These are phyloP conservation scores for Talaromyces amestolkiae DNA, from an alignment of 2,329 filamentous ascomycete genomes.

Conservation along the genomic window DNA sequence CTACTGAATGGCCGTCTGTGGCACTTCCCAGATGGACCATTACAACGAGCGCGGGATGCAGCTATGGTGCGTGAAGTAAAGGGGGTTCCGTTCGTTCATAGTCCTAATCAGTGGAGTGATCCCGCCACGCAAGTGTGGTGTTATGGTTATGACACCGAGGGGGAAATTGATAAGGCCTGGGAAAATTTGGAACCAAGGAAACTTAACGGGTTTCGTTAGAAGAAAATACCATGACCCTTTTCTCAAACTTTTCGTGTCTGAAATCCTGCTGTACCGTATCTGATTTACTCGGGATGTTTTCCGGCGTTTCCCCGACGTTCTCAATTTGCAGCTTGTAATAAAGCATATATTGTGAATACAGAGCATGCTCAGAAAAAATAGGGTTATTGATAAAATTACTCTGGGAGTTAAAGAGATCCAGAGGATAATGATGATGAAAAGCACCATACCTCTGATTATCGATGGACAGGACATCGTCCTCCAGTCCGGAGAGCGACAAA, in stretches of 20 bases:
- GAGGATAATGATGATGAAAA: background rate
- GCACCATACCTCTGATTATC: background rate
- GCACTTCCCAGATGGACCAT: conserved; percentile 47
- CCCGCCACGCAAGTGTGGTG: conserved; percentile 48
- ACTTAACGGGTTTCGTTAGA: background rate
- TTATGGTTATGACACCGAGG: conserved; percentile 51
- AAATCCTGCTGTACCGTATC: background rate
- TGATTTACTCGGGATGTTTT: background rate
- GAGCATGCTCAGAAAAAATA: background rate
- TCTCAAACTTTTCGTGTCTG: background rate
- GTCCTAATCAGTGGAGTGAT: conserved; percentile 52
- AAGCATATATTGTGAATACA: background rate
- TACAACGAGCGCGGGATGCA: conserved; percentile 43
- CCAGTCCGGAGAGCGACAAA: background rate
- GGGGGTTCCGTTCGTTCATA: conserved; percentile 37
- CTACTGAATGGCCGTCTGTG: conserved; percentile 49
- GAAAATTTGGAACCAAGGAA: background rate
- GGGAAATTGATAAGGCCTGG: conserved; percentile 36
- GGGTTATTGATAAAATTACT: no score
- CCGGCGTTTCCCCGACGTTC: background rate
- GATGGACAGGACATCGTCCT: background rate
- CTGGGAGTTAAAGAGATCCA: background rate
- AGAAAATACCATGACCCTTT: background rate
- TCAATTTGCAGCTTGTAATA: background rate
- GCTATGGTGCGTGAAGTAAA: conserved; percentile 44